Evolutionary conservation across 306 rosid species (phyloP), one percentile per base, ranked within the genome.

Genomic region (Pterocarpus santalinus): DNA sequence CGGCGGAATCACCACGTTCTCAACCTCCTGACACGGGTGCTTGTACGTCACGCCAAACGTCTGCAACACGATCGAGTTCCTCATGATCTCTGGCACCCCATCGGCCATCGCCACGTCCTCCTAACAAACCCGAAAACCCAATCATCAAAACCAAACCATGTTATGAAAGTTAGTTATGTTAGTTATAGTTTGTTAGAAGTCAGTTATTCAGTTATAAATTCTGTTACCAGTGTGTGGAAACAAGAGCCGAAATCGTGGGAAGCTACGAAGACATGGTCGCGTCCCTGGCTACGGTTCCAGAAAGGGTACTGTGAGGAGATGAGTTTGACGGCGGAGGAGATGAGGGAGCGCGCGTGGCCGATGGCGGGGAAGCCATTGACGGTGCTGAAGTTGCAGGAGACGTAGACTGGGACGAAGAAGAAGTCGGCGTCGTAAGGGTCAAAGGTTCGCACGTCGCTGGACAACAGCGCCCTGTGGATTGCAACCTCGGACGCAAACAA

Each of bases 381-480:
- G 79, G 90, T 79, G 89, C 98, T 96, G 88, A 96, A 96, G 76
- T 96, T 96, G 89, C 99, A 96, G 33, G 99, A 93, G 0, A 96
- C 98, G 71, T 96, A 96, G 51, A 96, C 95, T 0, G 99, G 99
- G 10, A 96, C 99, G 83, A 93, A 93, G 90, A 96, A 96, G 75
- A 96, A 92, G 73, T 93, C 97, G 16, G 98, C 99, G 12, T 90
- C 91, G 57, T 81, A 83, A 1, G 99, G 97, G 89, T 96, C 98
- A 84, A 84, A 86, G 11, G 97, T 88, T 9, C 95, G 86, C 1
- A 79, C 75, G 1, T 85, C 82, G 78, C 97, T 92, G 39, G 88
- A 88, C 83, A 92, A 84, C 49, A 96, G 38, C 0, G 99, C 97
- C 32, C 86, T 82, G 56, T 96, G 99, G 72, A 96, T 87, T 49